phyloP scores from a whole-genome alignment of 2,329 filamentous ascomycete species.

The Aplosporella prunicola region DNA sequence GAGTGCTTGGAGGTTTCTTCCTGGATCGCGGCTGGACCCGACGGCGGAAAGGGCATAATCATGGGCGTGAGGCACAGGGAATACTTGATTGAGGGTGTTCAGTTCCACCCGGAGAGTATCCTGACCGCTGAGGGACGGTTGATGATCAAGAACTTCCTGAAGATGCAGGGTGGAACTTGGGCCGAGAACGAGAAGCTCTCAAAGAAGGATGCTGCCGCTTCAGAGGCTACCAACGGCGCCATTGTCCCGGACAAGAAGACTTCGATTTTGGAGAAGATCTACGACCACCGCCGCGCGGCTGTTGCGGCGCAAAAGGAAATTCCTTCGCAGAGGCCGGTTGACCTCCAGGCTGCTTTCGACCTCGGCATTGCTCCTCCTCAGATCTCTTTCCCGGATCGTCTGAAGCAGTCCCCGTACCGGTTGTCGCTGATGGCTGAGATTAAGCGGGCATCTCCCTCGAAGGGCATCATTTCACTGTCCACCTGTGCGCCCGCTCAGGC shows the following conservation, averaged over 20 bases:
- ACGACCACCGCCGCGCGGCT: conserved; percentile 64
- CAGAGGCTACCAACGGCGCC: conserved; percentile 16
- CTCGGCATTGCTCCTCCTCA: conserved; percentile 76
- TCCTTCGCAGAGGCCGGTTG: conserved; percentile 71
- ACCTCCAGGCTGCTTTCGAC: conserved; percentile 79
- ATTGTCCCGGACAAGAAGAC: conserved; percentile 50
- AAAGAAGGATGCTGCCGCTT: conserved; percentile 20
- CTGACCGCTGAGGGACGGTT: conserved; percentile 76
- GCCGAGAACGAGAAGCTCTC: conserved; percentile 58
- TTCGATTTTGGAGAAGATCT: conserved; percentile 88
- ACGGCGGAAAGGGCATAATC: conserved; percentile 75
- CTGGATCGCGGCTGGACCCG: conserved; percentile 67
- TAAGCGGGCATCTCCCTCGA: conserved; percentile 91
- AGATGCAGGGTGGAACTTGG: conserved; percentile 86
- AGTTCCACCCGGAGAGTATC: conserved; percentile 97
- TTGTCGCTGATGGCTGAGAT: conserved; percentile 96
- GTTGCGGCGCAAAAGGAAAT: conserved; percentile 75
- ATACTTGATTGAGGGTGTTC: conserved; percentile 84
- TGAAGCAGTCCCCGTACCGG: conserved; percentile 75
- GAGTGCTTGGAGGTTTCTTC: conserved; percentile 81
- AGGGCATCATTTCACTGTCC: conserved; percentile 82
- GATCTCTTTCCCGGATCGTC: conserved; percentile 66
- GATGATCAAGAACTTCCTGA: conserved; percentile 90
- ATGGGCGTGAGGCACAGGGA: conserved; percentile 96
- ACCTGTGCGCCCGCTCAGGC: conserved; percentile 86